A percentile compares a stretch with the other conserved stretches of the same genome.
These are phyloP conservation scores for Amanita subjunquillea DNA, from an alignment of 768 basidiomycete genomes.

Conservation along the genomic window DNA sequence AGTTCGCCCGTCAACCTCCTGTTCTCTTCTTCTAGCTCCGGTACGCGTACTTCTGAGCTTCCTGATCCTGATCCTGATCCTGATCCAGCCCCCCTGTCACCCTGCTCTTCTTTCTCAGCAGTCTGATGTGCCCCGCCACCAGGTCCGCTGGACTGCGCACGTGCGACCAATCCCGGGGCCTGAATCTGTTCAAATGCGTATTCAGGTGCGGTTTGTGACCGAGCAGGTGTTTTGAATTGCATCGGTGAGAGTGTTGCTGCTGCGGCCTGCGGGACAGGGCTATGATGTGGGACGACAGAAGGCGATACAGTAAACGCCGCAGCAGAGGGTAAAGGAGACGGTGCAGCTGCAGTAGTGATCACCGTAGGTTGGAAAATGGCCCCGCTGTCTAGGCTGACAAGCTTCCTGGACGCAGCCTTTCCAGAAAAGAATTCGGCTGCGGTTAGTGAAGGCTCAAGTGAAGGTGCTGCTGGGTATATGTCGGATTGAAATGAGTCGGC, in stretches of 20 bases:
- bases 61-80: not conserved
- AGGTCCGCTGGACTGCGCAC: not conserved
- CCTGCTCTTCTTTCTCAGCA: not conserved
- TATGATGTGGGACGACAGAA: not conserved
- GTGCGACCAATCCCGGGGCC: too few species aligned
- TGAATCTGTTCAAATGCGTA: not conserved
- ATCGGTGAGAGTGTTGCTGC: not conserved
- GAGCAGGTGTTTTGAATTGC: not conserved
- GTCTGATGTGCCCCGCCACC: not conserved
- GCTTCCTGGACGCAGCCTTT: conserved; percentile 66
- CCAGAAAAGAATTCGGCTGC: conserved; percentile 86
- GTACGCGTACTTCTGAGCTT: not conserved
- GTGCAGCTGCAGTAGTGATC: conserved; percentile 18
- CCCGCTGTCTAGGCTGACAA: conserved; percentile 73
- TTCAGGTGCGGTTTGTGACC: not conserved
- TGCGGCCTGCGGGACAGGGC: not conserved
- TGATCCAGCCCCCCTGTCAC: not conserved
- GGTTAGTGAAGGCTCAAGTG: conserved; percentile 66
- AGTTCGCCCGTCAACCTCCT: conserved; percentile 52
- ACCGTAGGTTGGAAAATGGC: conserved; percentile 21
- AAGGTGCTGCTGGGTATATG: conserved; percentile 89
- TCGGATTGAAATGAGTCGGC: conserved; percentile 95
- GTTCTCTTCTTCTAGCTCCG: conserved; percentile 43
- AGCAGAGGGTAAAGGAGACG: conserved; percentile 8
- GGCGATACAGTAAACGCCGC: not conserved